Evolutionary conservation across 345 rosid genomes (phyloP).

Genomic region (Hypericum androsaemum): DNA sequence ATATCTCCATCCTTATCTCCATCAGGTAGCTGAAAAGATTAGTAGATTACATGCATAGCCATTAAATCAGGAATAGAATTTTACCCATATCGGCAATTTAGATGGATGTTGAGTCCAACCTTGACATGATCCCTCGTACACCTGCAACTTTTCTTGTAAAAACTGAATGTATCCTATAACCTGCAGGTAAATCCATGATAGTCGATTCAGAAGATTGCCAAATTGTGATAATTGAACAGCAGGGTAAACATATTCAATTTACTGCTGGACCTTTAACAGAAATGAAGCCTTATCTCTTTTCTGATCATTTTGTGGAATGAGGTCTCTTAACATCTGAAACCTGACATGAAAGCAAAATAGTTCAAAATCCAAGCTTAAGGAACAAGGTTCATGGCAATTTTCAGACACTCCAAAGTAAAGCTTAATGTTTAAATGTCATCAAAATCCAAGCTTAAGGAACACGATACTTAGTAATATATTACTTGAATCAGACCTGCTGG

Average conservation of each 20-base stretch:
- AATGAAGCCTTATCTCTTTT: slow-evolving; percentile 28
- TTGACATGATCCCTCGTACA: slow-evolving; percentile 17
- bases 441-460: too few relatives aligned
- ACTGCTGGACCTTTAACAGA: slow-evolving; percentile 19
- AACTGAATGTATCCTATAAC: slow-evolving; percentile 30
- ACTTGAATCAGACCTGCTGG: too few relatives aligned
- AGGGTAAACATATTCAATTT: neutral
- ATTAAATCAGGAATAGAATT: neutral
- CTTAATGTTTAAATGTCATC: neutral
- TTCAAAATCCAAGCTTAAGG: neutral
- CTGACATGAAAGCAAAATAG: slow-evolving; percentile 9
- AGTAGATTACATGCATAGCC: neutral
- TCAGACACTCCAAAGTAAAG: neutral
- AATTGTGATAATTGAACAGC: neutral
- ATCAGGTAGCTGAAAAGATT: too few relatives aligned
- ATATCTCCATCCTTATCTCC: too few relatives aligned
- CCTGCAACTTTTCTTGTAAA: slow-evolving; percentile 20
- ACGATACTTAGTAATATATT: too few relatives aligned
- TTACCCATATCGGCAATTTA: slow-evolving; percentile 22
- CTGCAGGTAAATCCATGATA: slow-evolving; percentile 10
- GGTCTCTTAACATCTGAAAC: slow-evolving; percentile 22
- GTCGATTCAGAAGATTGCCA: neutral
- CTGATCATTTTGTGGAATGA: slow-evolving; percentile 29
- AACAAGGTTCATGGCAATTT: neutral
- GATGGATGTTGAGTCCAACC: slow-evolving; percentile 22